Conservation (phyloP, 2,329 filamentous ascomycete species). For the Pestalotiopsis sp. region DNA sequence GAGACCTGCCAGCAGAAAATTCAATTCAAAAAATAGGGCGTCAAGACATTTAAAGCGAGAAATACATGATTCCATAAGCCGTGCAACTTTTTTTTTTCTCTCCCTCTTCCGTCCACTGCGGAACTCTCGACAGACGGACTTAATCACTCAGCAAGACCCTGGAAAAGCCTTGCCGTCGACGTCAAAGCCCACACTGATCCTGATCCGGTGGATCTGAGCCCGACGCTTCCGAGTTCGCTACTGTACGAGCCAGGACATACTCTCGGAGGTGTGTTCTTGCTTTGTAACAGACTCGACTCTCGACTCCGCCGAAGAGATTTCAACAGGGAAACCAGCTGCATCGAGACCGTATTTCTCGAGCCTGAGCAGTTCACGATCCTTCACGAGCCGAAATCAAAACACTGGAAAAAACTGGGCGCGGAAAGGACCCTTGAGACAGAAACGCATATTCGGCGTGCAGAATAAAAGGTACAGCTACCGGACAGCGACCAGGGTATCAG, state of each 20-base stretch:
- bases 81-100: conserved; percentile 11
- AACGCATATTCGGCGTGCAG: background rate
- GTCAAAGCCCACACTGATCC: conserved; percentile 12
- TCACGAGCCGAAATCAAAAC: background rate
- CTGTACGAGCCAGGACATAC: background rate
- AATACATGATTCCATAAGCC: background rate
- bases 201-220: conserved; percentile 13
- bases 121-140: conserved; percentile 5
- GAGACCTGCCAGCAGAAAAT: background rate
- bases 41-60: background rate
- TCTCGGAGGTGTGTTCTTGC: conserved; percentile 1
- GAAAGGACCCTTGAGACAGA: background rate
- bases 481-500: conserved; percentile 7
- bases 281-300: background rate
- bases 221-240: conserved; percentile 15
- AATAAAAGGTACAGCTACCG: background rate
- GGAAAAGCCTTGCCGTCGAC: conserved; percentile 9
- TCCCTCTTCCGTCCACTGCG: conserved; percentile 15
- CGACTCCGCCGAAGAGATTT: conserved; percentile 6
- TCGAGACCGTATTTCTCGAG: background rate
- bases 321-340: background rate
- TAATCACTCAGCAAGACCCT: conserved; percentile 10
- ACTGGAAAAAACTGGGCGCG: background rate
- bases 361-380: background rate
- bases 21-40: background rate